Percentiles rank a stretch among this genome's conserved stretches.
Evolutionary conservation across 371 early-diverging fungal genomes (phyloP).

Genomic region (Mortierella polycephala): DNA sequence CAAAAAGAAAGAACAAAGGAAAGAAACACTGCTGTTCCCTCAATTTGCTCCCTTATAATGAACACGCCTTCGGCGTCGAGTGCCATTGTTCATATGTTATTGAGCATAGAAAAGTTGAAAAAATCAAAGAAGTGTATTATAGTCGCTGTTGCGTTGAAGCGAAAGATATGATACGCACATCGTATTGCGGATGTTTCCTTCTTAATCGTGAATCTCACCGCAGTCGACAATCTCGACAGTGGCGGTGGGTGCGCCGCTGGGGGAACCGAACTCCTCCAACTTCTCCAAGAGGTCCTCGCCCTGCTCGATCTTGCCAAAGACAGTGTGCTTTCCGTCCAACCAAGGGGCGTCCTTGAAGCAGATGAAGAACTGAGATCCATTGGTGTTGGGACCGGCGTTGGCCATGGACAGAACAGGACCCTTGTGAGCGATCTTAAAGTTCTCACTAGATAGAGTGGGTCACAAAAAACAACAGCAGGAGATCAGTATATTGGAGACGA

Average conservation of each 20-base stretch:
- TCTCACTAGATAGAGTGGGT: conserved; percentile 81
- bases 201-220: conserved; percentile 76
- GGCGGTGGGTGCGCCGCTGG: conserved; percentile 71
- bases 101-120: background rate
- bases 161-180: too few relatives aligned
- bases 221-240: conserved; percentile 81
- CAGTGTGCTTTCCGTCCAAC: conserved; percentile 95
- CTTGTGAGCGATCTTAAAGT: conserved; percentile 92
- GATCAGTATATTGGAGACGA: conserved; percentile 4
- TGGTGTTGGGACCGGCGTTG: conserved; percentile 93
- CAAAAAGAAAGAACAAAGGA: background rate
- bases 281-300: conserved; percentile 85
- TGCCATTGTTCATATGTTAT: too few relatives aligned
- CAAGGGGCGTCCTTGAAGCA: conserved; percentile 78
- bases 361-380: conserved; percentile 99
- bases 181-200: too few relatives aligned
- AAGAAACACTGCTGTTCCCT: too few relatives aligned
- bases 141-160: background rate
- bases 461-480: background rate
- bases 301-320: conserved; percentile 92
- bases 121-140: background rate
- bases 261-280: conserved; percentile 81
- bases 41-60: too few relatives aligned
- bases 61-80: too few relatives aligned
- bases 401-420: conserved; percentile 84